Percentiles rank a stretch among this genome's conserved stretches.
These are phyloP conservation scores for Colletotrichum lupini DNA, from an alignment of 2,329 filamentous ascomycete genomes.

Conservation along the genomic window DNA sequence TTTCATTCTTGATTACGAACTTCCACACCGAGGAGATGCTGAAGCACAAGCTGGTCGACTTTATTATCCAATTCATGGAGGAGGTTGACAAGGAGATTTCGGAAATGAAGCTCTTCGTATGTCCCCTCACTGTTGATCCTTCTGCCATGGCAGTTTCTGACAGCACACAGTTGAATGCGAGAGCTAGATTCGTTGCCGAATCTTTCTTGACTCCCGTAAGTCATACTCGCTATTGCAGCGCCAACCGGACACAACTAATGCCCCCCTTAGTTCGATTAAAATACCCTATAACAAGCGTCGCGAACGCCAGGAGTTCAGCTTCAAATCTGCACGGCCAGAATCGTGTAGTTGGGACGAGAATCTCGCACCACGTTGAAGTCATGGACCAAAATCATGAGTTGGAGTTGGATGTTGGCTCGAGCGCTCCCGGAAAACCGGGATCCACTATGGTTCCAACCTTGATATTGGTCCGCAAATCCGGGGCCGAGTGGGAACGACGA, in stretches of 20 bases:
- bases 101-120: conserved; percentile 99
- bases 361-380: conserved; percentile 1
- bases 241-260: conserved; percentile 5
- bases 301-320: background rate
- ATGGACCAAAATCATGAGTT: conserved; percentile 17
- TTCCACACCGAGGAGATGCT: conserved; percentile 99
- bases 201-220: conserved; percentile 94
- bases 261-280: conserved; percentile 34
- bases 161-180: conserved; percentile 81
- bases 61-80: conserved; percentile 99
- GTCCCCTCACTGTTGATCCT: conserved; percentile 47
- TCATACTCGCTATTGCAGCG: conserved; percentile 1
- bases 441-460: conserved; percentile 29
- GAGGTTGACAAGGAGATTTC: conserved; percentile 99
- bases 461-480: conserved; percentile 26
- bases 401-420: conserved; percentile 33
- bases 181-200: conserved; percentile 97
- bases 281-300: conserved; percentile 23
- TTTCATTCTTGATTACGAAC: conserved; percentile 98
- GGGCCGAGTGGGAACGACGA: conserved; percentile 26
- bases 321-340: background rate
- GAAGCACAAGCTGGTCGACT: conserved; percentile 99
- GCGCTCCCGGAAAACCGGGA: conserved; percentile 28
- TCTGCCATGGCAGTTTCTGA: conserved; percentile 32
- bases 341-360: background rate